phyloP scores from a whole-genome alignment of 2,329 filamentous ascomycete species.

The Curvularia spicifera region DNA sequence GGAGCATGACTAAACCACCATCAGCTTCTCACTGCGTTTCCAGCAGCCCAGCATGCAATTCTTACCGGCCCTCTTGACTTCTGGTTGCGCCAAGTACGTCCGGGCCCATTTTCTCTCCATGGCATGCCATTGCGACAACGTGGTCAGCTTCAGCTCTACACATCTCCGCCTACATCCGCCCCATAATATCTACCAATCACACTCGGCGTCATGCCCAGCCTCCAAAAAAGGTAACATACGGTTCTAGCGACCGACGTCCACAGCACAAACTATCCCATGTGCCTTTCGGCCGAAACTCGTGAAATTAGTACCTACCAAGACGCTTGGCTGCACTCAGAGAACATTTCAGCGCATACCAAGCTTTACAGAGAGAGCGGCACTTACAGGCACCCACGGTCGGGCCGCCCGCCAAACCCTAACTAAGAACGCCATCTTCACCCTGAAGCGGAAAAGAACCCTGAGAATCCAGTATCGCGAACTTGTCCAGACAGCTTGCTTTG shows the following conservation, averaged over 20 bases:
- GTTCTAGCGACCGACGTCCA: not conserved
- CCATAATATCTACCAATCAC: not conserved
- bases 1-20: not conserved
- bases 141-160: not conserved
- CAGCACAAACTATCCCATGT: not conserved
- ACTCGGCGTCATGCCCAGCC: not conserved
- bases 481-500: not conserved
- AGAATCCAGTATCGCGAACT: not conserved
- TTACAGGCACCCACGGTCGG: slow-evolving; percentile 1
- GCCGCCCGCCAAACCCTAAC: not conserved
- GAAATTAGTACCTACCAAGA: not conserved
- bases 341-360: not conserved
- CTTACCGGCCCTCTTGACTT: not conserved
- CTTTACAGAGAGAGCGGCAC: not conserved
- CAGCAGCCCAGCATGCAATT: not conserved
- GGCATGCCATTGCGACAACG: not conserved
- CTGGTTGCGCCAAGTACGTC: not conserved
- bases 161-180: not conserved
- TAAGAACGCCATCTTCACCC: not conserved
- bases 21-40: not conserved
- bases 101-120: not conserved
- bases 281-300: not conserved
- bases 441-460: not conserved
- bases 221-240: not conserved
- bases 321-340: not conserved